phyloP scores from a whole-genome alignment of 73 alveolate species.

The Tetrahymena borealis region DNA sequence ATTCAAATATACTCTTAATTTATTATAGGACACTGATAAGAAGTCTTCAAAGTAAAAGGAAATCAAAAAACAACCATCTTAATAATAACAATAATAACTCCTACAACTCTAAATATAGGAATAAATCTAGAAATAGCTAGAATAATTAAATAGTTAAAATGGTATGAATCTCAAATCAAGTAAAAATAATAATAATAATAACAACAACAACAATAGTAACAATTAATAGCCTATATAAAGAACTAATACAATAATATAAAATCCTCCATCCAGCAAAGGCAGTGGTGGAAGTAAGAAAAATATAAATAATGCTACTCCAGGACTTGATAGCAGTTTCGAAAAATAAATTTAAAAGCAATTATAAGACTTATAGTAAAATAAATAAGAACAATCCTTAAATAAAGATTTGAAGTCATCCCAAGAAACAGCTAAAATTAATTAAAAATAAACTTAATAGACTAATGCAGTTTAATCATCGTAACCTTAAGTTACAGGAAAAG shows the following conservation, averaged over 20 bases:
- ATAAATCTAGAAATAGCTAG: not conserved
- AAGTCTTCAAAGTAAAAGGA: not conserved
- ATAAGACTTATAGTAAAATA: not conserved
- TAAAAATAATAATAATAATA: too few relatives aligned
- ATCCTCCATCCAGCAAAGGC: not conserved
- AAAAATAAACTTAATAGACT: not conserved
- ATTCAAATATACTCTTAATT: not conserved
- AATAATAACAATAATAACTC: not conserved
- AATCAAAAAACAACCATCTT: not conserved
- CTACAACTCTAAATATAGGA: not conserved
- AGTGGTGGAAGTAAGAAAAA: not conserved
- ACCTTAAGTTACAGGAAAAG: too few relatives aligned
- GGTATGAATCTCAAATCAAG: not conserved
- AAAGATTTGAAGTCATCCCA: not conserved
- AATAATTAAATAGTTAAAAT: not conserved
- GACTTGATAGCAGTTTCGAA: not conserved
- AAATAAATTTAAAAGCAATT: not conserved
- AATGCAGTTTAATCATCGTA: not conserved
- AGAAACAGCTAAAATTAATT: not conserved
- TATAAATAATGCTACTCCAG: not conserved
- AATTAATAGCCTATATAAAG: not conserved
- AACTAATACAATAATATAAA: not conserved
- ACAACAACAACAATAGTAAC: too few relatives aligned
- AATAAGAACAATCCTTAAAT: not conserved
- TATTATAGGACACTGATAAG: not conserved